Evolutionary conservation across 2,329 filamentous ascomycete species (phyloP).

Genomic region (Aspergillus niger): DNA sequence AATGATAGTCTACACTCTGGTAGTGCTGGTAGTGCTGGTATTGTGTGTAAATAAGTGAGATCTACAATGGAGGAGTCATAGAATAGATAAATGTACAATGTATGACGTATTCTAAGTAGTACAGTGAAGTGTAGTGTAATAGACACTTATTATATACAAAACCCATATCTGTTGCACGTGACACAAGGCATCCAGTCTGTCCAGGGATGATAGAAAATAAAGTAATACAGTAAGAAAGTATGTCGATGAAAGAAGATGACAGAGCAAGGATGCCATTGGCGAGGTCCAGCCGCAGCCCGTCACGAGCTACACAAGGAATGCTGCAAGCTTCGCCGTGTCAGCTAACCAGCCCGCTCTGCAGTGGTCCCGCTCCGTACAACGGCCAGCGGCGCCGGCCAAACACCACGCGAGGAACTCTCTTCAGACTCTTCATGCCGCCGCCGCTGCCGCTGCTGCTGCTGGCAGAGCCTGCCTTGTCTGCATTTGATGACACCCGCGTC

Average conservation of each 20-base stretch:
- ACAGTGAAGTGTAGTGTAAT: not conserved
- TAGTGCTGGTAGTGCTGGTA: no score
- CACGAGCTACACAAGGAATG: not conserved
- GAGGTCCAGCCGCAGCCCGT: not conserved
- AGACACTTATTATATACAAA: not conserved
- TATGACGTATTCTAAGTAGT: not conserved
- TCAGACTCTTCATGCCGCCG: not conserved
- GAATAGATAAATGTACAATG: not conserved
- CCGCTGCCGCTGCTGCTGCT: not conserved
- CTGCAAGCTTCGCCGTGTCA: not conserved
- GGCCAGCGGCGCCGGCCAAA: slow-evolving; percentile 4
- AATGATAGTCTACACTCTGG: no score
- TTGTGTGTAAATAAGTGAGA: no score
- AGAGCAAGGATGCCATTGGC: no score
- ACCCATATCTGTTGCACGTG: no score
- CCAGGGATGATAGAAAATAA: no score
- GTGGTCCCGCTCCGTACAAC: not conserved
- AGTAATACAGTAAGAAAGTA: no score
- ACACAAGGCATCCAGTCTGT: no score
- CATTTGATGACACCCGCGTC: not conserved
- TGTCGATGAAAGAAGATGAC: no score
- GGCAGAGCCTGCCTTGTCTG: no score
- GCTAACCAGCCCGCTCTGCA: slow-evolving; percentile 1
- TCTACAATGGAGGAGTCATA: no score
- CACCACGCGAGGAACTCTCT: not conserved